Conservation (phyloP, 2,329 filamentous ascomycete genomes). For the Paracoccidioides lutzii region DNA sequence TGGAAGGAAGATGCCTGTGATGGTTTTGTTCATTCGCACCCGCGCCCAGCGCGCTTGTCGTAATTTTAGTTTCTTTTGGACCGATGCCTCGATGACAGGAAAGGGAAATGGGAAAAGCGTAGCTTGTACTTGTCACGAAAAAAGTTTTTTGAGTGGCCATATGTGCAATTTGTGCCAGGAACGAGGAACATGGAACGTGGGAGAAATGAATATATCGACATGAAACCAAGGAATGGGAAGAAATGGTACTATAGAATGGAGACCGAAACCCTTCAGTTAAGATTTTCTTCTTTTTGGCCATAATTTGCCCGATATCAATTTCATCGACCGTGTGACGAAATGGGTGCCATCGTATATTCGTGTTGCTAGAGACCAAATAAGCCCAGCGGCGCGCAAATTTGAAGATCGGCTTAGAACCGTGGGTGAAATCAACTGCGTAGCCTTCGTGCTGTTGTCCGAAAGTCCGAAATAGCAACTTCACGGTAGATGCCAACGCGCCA, state of each 20-base stretch:
- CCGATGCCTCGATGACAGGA: background rate
- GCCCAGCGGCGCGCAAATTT: too few relatives aligned
- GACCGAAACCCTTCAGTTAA: too few relatives aligned
- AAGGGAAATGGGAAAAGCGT: background rate
- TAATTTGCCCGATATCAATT: too few relatives aligned
- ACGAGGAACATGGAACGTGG: background rate
- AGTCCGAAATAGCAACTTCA: conserved; percentile 59
- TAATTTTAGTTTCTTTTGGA: background rate
- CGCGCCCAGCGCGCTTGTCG: conserved; percentile 9
- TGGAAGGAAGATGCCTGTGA: conserved; percentile 2
- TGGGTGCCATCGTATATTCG: too few relatives aligned
- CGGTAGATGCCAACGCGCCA: conserved; percentile 56
- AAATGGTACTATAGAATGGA: too few relatives aligned
- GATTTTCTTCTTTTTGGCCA: too few relatives aligned
- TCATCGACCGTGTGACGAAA: too few relatives aligned
- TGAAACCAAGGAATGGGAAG: too few relatives aligned
- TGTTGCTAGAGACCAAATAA: too few relatives aligned
- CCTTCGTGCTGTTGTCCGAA: background rate
- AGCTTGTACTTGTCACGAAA: background rate
- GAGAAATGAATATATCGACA: too few relatives aligned
- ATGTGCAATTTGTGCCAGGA: background rate
- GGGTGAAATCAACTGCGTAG: too few relatives aligned
- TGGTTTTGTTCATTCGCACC: conserved; percentile 3
- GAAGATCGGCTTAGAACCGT: too few relatives aligned
- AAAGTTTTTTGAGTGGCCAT: background rate